phyloP scores from a whole-genome alignment of 148 eudicot genomes.

The Chenopodium berlandieri region DNA sequence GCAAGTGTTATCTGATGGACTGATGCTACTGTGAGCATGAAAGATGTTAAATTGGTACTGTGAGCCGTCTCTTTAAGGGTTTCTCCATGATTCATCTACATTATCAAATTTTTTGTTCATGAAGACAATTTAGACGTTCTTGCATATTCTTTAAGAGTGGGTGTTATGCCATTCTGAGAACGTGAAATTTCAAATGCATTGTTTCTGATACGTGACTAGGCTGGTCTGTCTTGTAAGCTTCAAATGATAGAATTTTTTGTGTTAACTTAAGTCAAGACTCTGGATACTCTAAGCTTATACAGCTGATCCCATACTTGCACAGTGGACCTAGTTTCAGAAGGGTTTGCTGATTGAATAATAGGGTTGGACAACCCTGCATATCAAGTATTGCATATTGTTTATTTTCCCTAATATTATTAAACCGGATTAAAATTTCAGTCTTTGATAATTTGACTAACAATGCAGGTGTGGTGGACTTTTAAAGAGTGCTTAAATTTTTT shows the following conservation, averaged over 20 bases:
- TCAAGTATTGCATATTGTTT: neutral
- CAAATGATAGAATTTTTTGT: neutral
- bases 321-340: neutral
- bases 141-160: too few relatives aligned
- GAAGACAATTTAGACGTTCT: too few relatives aligned
- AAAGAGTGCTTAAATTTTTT: slow-evolving; percentile 37
- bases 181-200: neutral
- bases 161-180: neutral
- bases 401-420: neutral
- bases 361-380: neutral
- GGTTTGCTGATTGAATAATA: neutral
- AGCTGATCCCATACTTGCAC: neutral
- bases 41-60: neutral
- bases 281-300: neutral
- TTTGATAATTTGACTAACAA: slow-evolving; percentile 7
- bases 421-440: neutral
- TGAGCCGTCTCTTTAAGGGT: neutral
- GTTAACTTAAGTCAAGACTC: neutral
- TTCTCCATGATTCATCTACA: neutral
- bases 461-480: slow-evolving; percentile 51
- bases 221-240: neutral
- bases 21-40: neutral
- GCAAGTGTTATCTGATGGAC: neutral
- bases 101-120: too few relatives aligned
- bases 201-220: neutral